A percentile compares a stretch with the other conserved stretches of the same genome.
Conservation (phyloP, 2,329 filamentous ascomycete species). For the Aspergillus phoenicis region DNA sequence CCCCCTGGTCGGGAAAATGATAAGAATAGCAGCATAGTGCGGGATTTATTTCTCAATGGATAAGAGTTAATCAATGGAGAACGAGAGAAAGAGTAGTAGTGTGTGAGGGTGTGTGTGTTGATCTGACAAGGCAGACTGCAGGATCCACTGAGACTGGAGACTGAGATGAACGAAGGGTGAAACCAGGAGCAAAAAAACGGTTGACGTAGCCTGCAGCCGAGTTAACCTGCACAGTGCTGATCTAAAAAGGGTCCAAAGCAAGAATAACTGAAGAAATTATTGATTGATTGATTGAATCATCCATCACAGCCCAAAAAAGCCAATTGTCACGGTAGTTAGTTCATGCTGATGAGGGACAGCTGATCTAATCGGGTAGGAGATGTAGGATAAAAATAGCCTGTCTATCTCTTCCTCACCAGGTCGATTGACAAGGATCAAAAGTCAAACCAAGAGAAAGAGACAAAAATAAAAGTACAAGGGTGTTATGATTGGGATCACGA, state of each 20-base stretch:
- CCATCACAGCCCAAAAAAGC: not conserved
- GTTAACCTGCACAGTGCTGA: not conserved
- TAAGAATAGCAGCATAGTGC: too few relatives aligned
- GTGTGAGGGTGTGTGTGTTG: too few relatives aligned
- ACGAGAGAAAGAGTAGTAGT: too few relatives aligned
- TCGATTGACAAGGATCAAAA: not conserved
- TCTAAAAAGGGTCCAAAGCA: not conserved
- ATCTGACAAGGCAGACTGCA: slow-evolving; percentile 9
- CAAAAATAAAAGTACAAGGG: not conserved
- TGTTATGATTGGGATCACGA: not conserved
- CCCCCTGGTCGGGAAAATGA: too few relatives aligned
- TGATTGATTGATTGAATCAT: not conserved
- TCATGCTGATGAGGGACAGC: not conserved
- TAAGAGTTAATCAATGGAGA: too few relatives aligned
- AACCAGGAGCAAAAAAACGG: not conserved
- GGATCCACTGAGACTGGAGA: slow-evolving; percentile 3
- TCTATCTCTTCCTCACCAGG: not conserved
- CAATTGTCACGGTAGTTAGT: too few relatives aligned
- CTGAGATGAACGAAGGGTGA: not conserved
- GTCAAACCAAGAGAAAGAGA: not conserved
- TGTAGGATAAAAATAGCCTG: slow-evolving; percentile 1
- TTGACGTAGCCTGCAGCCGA: not conserved
- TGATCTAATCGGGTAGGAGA: not conserved
- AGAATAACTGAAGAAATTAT: not conserved
- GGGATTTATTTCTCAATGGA: too few relatives aligned